A percentile compares a stretch with the other conserved stretches of the same genome.
Evolutionary conservation across 2,329 filamentous ascomycete species (phyloP).

Genomic region (Beauveria medogensis): DNA sequence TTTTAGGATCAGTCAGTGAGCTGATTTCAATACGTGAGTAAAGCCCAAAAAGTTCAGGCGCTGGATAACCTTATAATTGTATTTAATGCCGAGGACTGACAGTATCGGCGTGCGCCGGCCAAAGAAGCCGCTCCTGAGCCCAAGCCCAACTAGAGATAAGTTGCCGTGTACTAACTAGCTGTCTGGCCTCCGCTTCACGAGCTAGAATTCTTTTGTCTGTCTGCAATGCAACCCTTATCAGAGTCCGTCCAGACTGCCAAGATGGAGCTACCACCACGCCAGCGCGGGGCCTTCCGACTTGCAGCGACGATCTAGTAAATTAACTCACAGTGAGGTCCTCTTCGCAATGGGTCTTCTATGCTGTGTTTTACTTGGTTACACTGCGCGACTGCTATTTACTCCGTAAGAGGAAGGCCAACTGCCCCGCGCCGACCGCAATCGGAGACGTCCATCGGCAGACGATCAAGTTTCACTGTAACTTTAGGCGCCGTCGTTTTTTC

Average conservation of each 20-base stretch:
- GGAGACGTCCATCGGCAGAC: not conserved
- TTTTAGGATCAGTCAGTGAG: no score
- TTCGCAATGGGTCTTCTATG: no score
- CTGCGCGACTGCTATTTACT: not conserved
- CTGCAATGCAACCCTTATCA: slow-evolving; percentile 3
- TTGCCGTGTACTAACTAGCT: not conserved
- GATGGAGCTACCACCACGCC: not conserved
- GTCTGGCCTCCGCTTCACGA: not conserved
- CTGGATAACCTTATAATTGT: not conserved
- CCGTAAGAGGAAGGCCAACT: not conserved
- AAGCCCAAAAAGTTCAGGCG: not conserved
- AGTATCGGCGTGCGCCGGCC: not conserved
- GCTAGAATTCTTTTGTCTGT: not conserved
- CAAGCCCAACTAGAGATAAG: not conserved
- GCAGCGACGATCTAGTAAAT: not conserved
- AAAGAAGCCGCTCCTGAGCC: not conserved
- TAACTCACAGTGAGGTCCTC: not conserved
- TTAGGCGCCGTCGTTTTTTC: not conserved
- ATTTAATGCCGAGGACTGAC: not conserved
- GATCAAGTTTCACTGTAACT: not conserved
- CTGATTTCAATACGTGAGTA: no score
- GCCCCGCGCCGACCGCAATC: slow-evolving; percentile 1
- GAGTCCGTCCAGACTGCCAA: not conserved
- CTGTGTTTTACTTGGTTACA: no score
- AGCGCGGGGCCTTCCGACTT: not conserved